These are phyloP conservation scores for Pyrenochaeta sp. DNA, from an alignment of 2,329 filamentous ascomycete genomes.

Conservation along the genomic window DNA sequence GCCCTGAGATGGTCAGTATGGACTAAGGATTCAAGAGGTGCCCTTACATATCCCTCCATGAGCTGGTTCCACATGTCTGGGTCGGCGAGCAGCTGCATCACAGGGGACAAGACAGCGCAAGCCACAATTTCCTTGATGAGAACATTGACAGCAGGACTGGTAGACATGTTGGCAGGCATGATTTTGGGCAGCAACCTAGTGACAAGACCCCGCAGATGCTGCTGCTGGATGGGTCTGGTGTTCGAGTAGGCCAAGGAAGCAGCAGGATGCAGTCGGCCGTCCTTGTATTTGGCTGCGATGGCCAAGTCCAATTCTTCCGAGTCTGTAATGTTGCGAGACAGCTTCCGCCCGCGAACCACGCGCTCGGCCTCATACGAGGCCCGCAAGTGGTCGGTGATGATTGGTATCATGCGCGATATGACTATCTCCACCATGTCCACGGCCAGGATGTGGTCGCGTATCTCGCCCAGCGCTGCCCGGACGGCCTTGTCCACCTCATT, in stretches of 20 bases:
- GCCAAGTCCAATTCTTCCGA: conserved; percentile 95
- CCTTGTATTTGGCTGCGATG: conserved; percentile 91
- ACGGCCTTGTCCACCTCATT: conserved; percentile 87
- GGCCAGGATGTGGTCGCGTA: conserved; percentile 75
- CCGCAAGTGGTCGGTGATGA: conserved; percentile 85
- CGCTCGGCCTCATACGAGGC: conserved; percentile 92
- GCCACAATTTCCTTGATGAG: conserved; percentile 89
- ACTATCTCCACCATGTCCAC: conserved; percentile 85
- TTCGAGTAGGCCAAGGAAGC: conserved; percentile 84
- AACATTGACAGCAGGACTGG: conserved; percentile 80
- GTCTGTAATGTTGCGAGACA: conserved; percentile 90
- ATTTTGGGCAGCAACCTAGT: conserved; percentile 75
- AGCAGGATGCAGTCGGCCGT: conserved; percentile 87
- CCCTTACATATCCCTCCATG: conserved; percentile 77
- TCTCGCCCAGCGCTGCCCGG: conserved; percentile 72
- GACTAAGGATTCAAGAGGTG: neutral
- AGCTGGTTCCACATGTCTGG: conserved; percentile 98
- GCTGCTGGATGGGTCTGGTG: conserved; percentile 83
- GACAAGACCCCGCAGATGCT: conserved; percentile 81
- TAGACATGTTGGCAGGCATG: conserved; percentile 75
- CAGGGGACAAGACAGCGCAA: conserved; percentile 85
- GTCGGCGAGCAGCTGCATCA: conserved; percentile 81
- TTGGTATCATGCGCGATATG: conserved; percentile 82
- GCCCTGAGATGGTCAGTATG: conserved; percentile 57
- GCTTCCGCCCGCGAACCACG: conserved; percentile 82